A percentile compares a stretch with the other conserved stretches of the same genome.
phyloP scores from a whole-genome alignment of 805 yeast species.

The Ogataea henricii region DNA sequence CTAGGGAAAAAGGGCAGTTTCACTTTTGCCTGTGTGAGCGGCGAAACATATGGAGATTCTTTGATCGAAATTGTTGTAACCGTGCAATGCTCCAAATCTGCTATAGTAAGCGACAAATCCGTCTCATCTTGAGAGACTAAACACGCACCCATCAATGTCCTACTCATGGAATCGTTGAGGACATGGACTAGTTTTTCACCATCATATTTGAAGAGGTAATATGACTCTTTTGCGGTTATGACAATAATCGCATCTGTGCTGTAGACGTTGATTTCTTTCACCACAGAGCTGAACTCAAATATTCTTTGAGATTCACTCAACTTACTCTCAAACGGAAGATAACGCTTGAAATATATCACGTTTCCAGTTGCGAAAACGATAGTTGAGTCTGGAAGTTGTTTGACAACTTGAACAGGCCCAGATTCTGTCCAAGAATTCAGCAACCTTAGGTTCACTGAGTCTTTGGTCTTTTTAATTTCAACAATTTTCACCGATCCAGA shows the following conservation, averaged over 20 bases:
- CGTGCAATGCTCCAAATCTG: conserved; percentile 25
- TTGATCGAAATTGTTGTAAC: conserved; percentile 17
- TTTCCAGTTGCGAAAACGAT: conserved; percentile 27
- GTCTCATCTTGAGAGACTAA: conserved; percentile 16
- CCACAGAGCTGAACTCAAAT: conserved; percentile 16
- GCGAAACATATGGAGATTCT: conserved; percentile 2
- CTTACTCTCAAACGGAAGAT: conserved; percentile 23
- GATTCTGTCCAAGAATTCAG: conserved; percentile 24
- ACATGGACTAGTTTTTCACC: conserved; percentile 16
- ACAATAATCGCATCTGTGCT: conserved; percentile 24
- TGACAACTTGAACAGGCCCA: conserved; percentile 26
- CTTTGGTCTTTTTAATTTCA: conserved; percentile 26
- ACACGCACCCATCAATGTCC: conserved; percentile 28
- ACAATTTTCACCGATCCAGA: conserved; percentile 32
- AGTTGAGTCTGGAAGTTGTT: conserved; percentile 26
- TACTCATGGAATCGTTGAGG: conserved; percentile 22
- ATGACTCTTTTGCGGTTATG: conserved; percentile 34
- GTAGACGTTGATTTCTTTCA: conserved; percentile 27
- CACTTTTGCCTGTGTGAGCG: conserved; percentile 17
- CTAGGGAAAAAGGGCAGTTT: conserved; percentile 37
- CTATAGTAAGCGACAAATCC: conserved; percentile 13
- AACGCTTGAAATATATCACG: conserved; percentile 17
- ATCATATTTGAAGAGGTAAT: conserved; percentile 20
- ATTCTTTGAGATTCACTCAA: conserved; percentile 23
- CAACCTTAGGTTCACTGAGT: conserved; percentile 15